phyloP scores from a whole-genome alignment of 192 early-diverging fungal genomes.

The Coemansia sp. region DNA sequence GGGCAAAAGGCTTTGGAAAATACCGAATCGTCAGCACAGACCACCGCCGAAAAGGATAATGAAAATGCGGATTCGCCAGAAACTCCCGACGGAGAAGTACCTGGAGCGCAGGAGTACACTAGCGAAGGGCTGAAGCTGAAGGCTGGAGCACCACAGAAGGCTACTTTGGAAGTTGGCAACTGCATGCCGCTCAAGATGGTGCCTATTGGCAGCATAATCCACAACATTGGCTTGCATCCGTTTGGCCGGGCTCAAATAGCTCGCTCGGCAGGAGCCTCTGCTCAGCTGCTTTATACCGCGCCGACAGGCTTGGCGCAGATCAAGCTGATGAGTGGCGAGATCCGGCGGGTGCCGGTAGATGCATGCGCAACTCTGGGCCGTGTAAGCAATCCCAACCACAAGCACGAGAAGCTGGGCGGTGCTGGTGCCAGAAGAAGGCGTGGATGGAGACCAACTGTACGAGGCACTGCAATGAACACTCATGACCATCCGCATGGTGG shows the following conservation, averaged over 20 bases:
- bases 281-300: slow-evolving; percentile 77
- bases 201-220: slow-evolving; percentile 87
- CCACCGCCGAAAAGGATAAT: neutral
- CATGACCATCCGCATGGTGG: slow-evolving; percentile 97
- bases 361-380: slow-evolving; percentile 87
- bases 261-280: slow-evolving; percentile 83
- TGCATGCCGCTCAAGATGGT: slow-evolving; percentile 86
- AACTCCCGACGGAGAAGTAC: neutral
- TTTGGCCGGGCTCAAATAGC: slow-evolving; percentile 74
- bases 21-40: slow-evolving; percentile 3
- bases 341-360: slow-evolving; percentile 78
- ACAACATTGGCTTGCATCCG: slow-evolving; percentile 78
- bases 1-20: slow-evolving; percentile 1
- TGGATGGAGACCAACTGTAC: slow-evolving; percentile 87
- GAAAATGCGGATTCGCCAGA: neutral
- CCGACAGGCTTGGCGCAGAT: slow-evolving; percentile 79
- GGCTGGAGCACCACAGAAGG: neutral
- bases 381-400: slow-evolving; percentile 87
- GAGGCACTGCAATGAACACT: slow-evolving; percentile 95
- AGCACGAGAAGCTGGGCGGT: slow-evolving; percentile 81
- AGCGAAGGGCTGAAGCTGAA: slow-evolving; percentile 15
- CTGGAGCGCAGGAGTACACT: slow-evolving; percentile 14
- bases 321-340: slow-evolving; percentile 80
- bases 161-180: slow-evolving; percentile 77
- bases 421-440: slow-evolving; percentile 80